Evolutionary conservation across 441 rosid genomes (phyloP).

Genomic region (Arabidopsis hybrid): DNA sequence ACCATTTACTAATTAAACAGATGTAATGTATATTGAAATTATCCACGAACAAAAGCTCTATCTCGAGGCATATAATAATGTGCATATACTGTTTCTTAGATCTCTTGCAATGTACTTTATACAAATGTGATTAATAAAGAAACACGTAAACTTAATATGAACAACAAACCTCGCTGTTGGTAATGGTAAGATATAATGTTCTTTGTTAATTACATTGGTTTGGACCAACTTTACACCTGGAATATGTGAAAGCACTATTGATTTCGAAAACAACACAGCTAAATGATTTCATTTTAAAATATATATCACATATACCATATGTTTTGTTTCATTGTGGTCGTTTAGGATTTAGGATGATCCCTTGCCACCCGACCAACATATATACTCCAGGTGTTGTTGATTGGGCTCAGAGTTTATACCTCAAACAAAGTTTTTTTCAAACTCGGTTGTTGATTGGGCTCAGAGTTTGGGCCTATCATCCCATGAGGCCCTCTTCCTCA

Average conservation of each 20-base stretch:
- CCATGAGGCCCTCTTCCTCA: neutral
- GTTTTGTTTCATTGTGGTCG: no score
- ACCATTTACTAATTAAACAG: conserved; percentile 2
- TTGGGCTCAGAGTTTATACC: no score
- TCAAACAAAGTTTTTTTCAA: no score
- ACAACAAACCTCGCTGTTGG: neutral
- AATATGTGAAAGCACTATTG: no score
- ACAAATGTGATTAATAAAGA: neutral
- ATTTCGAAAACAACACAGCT: no score
- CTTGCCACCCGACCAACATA: no score
- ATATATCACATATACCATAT: no score
- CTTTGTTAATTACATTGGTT: neutral
- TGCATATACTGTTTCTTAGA: neutral
- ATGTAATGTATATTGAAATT: neutral
- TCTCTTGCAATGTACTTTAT: neutral
- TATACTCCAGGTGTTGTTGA: no score
- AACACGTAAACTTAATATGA: neutral
- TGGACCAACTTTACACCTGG: neutral
- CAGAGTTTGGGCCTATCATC: neutral
- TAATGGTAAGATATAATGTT: neutral
- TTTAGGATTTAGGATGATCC: no score
- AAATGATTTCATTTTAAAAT: no score
- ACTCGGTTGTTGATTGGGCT: neutral
- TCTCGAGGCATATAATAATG: neutral
- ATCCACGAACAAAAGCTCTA: neutral